phyloP scores from a whole-genome alignment of 1,139 yeast genomes.

The Saccharomyces hybrid region DNA sequence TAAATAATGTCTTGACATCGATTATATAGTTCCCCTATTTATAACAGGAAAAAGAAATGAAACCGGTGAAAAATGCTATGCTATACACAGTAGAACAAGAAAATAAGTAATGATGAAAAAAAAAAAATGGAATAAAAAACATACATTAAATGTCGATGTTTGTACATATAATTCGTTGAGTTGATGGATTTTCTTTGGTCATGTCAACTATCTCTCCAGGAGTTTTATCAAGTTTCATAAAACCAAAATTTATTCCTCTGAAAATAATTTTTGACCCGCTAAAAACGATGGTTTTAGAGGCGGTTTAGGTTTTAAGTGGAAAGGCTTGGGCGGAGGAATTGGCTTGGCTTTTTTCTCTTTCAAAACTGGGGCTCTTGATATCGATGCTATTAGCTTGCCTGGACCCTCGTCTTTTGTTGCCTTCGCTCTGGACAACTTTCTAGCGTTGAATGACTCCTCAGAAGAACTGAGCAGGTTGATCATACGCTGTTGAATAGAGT shows the following conservation, averaged over 20 bases:
- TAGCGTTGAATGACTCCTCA: conserved; percentile 2
- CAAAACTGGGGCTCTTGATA: background rate
- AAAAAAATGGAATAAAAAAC: background rate
- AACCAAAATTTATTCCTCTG: no score
- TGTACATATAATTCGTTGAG: background rate
- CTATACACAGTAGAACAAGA: no score
- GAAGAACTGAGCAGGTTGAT: conserved; percentile 1
- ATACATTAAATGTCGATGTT: background rate
- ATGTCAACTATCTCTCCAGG: background rate
- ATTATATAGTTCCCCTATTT: background rate
- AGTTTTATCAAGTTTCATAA: no score
- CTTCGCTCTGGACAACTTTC: background rate
- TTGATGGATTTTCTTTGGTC: background rate
- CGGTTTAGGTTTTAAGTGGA: conserved; percentile 20
- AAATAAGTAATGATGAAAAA: background rate
- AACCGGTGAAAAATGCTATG: no score
- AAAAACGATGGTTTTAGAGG: conserved; percentile 26
- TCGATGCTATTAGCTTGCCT: background rate
- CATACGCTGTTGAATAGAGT: conserved; percentile 3
- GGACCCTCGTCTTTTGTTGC: background rate
- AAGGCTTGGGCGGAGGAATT: conserved; percentile 21
- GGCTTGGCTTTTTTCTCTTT: conserved; percentile 9
- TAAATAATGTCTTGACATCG: background rate
- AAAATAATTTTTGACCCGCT: conserved; percentile 10
- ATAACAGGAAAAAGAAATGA: background rate